Conservation (phyloP, 768 basidiomycete species). For the Xanthoconium stramineum region DNA sequence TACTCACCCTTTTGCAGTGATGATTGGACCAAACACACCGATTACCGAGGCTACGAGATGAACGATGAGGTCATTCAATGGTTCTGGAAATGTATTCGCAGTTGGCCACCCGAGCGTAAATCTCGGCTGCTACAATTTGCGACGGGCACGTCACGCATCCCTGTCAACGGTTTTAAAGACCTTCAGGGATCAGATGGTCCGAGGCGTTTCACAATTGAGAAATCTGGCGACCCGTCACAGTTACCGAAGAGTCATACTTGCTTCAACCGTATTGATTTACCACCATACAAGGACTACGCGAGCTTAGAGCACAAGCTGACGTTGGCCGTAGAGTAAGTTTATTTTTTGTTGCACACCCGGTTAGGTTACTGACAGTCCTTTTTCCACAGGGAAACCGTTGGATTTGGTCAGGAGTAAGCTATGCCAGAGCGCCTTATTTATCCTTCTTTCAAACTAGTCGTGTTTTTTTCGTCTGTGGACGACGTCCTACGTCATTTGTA, state of each 20-base stretch:
- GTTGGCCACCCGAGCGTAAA: slow-evolving; percentile 98
- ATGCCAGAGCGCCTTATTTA: slow-evolving; percentile 14
- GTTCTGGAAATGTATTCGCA: slow-evolving; percentile 99
- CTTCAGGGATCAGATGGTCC: slow-evolving; percentile 97
- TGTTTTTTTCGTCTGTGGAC: slow-evolving; percentile 4
- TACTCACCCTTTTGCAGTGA: slow-evolving; percentile 47
- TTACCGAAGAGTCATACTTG: slow-evolving; percentile 96
- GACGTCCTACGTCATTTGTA: slow-evolving; percentile 30
- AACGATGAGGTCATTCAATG: slow-evolving; percentile 97
- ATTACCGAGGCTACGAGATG: slow-evolving; percentile 95
- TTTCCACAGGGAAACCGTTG: slow-evolving; percentile 75
- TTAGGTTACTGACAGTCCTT: slow-evolving; percentile 14
- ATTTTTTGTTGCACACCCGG: neutral
- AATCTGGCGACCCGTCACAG: slow-evolving; percentile 94
- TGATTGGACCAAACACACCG: slow-evolving; percentile 99
- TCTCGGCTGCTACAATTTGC: slow-evolving; percentile 95
- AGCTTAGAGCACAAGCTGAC: slow-evolving; percentile 94
- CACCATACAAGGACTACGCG: slow-evolving; percentile 96
- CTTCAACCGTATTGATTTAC: slow-evolving; percentile 95
- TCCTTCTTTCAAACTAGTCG: no score
- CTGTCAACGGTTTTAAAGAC: slow-evolving; percentile 98
- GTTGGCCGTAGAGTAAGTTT: slow-evolving; percentile 84
- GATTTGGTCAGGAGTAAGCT: slow-evolving; percentile 88
- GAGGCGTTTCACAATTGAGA: slow-evolving; percentile 96
- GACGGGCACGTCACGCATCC: slow-evolving; percentile 94